phyloP scores from a whole-genome alignment of 1,284 basidiomycete genomes.

The Moesziomyces aphidis region DNA sequence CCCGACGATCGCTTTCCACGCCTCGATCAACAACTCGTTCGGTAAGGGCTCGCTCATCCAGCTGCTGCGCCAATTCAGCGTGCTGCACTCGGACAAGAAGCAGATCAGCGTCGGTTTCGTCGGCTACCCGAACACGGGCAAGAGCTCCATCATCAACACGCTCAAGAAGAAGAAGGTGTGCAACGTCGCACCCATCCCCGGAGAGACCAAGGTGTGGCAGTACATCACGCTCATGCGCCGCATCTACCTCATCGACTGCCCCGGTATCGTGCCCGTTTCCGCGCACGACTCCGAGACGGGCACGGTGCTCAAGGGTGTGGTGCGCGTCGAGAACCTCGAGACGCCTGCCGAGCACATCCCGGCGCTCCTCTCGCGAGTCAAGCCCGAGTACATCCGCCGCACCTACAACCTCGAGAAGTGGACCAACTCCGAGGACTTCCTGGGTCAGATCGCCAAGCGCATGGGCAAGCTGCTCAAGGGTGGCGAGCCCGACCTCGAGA shows the following conservation, averaged over 20 bases:
- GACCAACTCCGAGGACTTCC: slow-evolving; percentile 76
- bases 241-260: slow-evolving; percentile 99
- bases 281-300: slow-evolving; percentile 88
- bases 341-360: slow-evolving; percentile 95
- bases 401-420: slow-evolving; percentile 78
- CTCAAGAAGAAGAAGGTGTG: slow-evolving; percentile 98
- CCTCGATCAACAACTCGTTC: slow-evolving; percentile 98
- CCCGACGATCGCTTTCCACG: slow-evolving; percentile 97
- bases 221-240: slow-evolving; percentile 95
- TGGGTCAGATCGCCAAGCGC: slow-evolving; percentile 87
- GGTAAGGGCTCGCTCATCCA: slow-evolving; percentile 98
- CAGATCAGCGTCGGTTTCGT: slow-evolving; percentile 98
- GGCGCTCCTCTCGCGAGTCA: slow-evolving; percentile 85
- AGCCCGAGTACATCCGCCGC: slow-evolving; percentile 89
- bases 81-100: slow-evolving; percentile 97
- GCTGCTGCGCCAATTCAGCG: slow-evolving; percentile 94
- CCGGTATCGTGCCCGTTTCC: slow-evolving; percentile 95
- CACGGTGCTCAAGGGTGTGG: slow-evolving; percentile 95
- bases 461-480: slow-evolving; percentile 92
- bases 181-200: slow-evolving; percentile 94
- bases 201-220: slow-evolving; percentile 99
- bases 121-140: slow-evolving; percentile 98
- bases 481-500: slow-evolving; percentile 92
- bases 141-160: slow-evolving; percentile 97
- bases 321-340: slow-evolving; percentile 93